phyloP scores from a whole-genome alignment of 352 stramenopile genomes.

The Globisporangium lucens region DNA sequence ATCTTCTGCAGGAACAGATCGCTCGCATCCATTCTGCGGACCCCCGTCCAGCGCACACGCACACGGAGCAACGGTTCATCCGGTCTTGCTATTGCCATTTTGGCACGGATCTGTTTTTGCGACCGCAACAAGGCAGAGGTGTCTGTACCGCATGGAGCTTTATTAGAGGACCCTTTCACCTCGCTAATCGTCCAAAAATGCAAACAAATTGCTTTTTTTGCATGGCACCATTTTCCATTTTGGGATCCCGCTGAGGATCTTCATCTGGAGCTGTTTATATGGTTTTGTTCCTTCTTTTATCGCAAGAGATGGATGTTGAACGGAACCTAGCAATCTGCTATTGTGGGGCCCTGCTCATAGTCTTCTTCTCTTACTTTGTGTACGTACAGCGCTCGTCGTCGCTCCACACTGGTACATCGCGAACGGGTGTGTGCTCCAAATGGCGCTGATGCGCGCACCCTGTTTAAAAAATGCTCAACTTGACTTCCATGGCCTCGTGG shows the following conservation, averaged over 20 bases:
- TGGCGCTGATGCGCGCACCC: background rate
- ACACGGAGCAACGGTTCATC: constrained; percentile 15
- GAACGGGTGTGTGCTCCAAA: background rate
- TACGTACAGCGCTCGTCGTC: background rate
- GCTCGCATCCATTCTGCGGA: constrained; percentile 23
- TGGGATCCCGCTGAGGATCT: background rate
- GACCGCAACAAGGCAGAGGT: constrained; percentile 9
- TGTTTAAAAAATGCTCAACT: constrained; percentile 86
- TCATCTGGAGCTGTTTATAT: background rate
- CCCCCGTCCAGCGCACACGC: constrained; percentile 26
- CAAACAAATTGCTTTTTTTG: too few relatives aligned
- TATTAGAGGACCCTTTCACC: background rate
- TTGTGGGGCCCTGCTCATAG: background rate
- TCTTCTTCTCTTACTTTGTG: background rate
- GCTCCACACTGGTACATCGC: background rate
- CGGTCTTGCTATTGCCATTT: background rate
- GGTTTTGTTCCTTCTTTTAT: background rate
- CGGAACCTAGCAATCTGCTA: background rate
- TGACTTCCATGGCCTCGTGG: constrained; percentile 88
- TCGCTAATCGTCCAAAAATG: too few relatives aligned
- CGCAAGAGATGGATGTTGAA: background rate
- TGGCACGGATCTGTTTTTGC: background rate
- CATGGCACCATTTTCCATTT: too few relatives aligned
- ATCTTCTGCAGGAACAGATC: background rate
- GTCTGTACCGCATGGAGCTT: background rate